phyloP scores from a whole-genome alignment of 768 basidiomycete genomes.

The Leccinum aurantiacum region DNA sequence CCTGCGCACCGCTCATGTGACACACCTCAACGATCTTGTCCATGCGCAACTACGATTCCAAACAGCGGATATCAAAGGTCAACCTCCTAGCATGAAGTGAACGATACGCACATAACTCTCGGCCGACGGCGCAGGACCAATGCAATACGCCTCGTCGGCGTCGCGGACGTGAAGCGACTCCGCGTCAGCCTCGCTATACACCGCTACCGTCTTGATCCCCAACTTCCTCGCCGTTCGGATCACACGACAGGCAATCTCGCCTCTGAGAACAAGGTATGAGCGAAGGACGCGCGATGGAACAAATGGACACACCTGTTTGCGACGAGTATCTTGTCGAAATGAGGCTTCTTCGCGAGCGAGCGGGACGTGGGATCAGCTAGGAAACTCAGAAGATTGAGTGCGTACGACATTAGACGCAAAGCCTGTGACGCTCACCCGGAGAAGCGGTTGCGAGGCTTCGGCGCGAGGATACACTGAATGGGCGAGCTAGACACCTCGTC shows the following conservation, averaged over 20 bases:
- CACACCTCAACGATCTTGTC: slow-evolving; percentile 89
- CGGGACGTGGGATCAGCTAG: slow-evolving; percentile 2
- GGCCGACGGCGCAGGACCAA: slow-evolving; percentile 86
- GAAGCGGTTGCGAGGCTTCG: slow-evolving; percentile 21
- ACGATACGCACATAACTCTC: slow-evolving; percentile 78
- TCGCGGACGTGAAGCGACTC: slow-evolving; percentile 80
- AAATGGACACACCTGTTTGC: slow-evolving; percentile 64
- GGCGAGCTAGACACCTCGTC: neutral
- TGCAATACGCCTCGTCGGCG: slow-evolving; percentile 90
- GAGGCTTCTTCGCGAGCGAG: slow-evolving; percentile 40
- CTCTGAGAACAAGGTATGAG: slow-evolving; percentile 44
- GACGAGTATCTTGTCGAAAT: slow-evolving; percentile 89
- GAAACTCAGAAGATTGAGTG: neutral
- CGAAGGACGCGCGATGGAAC: neutral
- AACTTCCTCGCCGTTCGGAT: slow-evolving; percentile 87
- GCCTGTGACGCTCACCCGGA: slow-evolving; percentile 15
- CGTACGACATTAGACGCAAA: neutral
- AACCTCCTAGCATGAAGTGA: neutral
- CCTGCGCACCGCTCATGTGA: slow-evolving; percentile 80
- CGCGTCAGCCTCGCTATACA: slow-evolving; percentile 86
- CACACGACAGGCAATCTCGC: slow-evolving; percentile 94
- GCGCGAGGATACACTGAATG: neutral
- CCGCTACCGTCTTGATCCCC: slow-evolving; percentile 89
- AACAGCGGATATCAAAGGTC: neutral
- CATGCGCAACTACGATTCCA: slow-evolving; percentile 61